Evolutionary conservation across 495 filamentous ascomycete genomes (phyloP).

Genomic region (Neurospora pannonica): DNA sequence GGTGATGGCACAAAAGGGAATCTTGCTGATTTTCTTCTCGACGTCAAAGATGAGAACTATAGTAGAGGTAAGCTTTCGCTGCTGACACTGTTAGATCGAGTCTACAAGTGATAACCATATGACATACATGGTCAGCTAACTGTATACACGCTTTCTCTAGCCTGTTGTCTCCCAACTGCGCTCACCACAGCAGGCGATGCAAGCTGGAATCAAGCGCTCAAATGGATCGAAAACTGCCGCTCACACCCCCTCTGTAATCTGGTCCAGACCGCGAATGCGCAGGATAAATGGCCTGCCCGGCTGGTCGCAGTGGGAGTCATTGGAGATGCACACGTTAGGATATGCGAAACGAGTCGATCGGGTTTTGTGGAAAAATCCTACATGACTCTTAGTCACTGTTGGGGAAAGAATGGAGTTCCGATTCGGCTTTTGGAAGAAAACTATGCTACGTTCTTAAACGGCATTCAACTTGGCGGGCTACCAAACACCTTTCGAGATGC

Average conservation of each 20-base stretch:
- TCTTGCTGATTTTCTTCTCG: no score
- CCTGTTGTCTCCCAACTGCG: not conserved
- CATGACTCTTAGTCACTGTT: not conserved
- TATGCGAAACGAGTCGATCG: not conserved
- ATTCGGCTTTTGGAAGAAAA: not conserved
- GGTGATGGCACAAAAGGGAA: no score
- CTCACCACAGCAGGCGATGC: not conserved
- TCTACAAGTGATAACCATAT: not conserved
- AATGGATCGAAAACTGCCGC: not conserved
- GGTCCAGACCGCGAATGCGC: not conserved
- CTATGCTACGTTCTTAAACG: not conserved
- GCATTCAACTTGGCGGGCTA: not conserved
- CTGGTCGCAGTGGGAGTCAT: not conserved
- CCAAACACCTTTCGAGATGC: conserved; percentile 16
- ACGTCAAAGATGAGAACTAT: not conserved
- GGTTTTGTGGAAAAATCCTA: not conserved
- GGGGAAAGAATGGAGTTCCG: not conserved
- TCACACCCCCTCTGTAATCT: not conserved
- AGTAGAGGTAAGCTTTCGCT: not conserved
- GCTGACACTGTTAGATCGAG: not conserved
- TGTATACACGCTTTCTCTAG: not conserved
- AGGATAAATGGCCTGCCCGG: not conserved
- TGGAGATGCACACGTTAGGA: not conserved
- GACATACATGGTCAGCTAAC: not conserved
- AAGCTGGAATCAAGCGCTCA: not conserved